Conservation (phyloP, 352 stramenopile species). For the Globisporangium alternatum region DNA sequence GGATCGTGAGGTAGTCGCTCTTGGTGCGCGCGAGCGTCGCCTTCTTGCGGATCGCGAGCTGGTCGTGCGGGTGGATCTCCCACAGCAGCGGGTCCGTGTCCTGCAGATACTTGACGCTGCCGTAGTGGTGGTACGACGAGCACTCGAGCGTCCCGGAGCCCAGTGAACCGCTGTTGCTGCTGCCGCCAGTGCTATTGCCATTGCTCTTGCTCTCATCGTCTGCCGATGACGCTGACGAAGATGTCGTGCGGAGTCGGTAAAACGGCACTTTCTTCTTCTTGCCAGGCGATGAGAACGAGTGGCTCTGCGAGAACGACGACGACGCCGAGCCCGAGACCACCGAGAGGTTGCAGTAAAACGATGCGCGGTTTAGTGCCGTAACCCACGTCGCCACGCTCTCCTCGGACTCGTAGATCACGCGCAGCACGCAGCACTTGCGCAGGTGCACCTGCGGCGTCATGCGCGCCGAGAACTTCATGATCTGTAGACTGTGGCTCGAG, state of each 20-base stretch:
- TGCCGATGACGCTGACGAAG: conserved; percentile 35
- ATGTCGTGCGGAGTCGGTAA: conserved; percentile 57
- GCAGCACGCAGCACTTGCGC: conserved; percentile 62
- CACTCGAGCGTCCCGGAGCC: conserved; percentile 22
- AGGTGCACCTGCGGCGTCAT: conserved; percentile 59
- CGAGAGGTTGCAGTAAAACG: conserved; percentile 65
- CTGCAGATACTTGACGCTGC: conserved; percentile 76
- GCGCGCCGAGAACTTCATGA: conserved; percentile 71
- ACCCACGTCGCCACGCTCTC: conserved; percentile 49
- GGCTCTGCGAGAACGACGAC: conserved; percentile 27
- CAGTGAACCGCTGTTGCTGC: conserved; percentile 11
- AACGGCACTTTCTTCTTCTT: conserved; percentile 44
- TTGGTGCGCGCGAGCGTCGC: conserved; percentile 45
- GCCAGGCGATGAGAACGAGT: conserved; percentile 25
- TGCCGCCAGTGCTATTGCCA: background rate
- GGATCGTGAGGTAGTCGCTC: conserved; percentile 64
- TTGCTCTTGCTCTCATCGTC: conserved; percentile 27
- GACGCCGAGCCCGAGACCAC: conserved; percentile 32
- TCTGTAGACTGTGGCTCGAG: conserved; percentile 47
- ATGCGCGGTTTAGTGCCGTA: conserved; percentile 64
- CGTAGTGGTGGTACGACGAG: conserved; percentile 55
- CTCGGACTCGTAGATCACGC: conserved; percentile 59
- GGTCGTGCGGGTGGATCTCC: conserved; percentile 80
- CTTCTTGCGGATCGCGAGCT: conserved; percentile 70
- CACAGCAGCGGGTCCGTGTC: conserved; percentile 78